A percentile compares a stretch with the other conserved stretches of the same genome.
phyloP scores from a whole-genome alignment of 2,329 filamentous ascomycete species.

The Alternaria conjuncta region DNA sequence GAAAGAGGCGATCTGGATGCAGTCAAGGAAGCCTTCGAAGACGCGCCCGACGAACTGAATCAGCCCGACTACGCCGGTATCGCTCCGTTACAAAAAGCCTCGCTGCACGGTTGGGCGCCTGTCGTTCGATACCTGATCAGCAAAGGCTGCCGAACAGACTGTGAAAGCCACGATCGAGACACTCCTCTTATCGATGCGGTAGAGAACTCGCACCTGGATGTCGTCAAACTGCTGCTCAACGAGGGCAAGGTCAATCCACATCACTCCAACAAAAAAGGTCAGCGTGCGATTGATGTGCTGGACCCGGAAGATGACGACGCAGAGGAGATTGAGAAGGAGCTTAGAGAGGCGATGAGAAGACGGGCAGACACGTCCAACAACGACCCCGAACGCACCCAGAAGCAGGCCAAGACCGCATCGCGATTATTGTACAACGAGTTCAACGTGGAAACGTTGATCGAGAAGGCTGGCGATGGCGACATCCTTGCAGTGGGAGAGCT shows the following conservation, averaged over 20 bases:
- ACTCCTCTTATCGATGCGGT: conserved; percentile 95
- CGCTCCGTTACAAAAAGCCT: conserved; percentile 90
- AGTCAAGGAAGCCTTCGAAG: conserved; percentile 75
- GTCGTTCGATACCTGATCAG: conserved; percentile 88
- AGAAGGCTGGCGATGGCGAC: conserved; percentile 57
- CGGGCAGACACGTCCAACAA: conserved; percentile 58
- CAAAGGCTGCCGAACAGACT: conserved; percentile 84
- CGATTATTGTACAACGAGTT: conserved; percentile 58
- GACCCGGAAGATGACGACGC: conserved; percentile 76
- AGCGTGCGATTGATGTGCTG: conserved; percentile 87
- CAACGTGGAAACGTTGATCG: conserved; percentile 56
- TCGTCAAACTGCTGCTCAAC: conserved; percentile 82
- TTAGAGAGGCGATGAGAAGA: conserved; percentile 63
- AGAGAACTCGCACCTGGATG: conserved; percentile 89
- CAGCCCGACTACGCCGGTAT: conserved; percentile 95
- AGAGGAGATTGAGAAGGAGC: conserved; percentile 78
- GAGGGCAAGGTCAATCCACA: conserved; percentile 86
- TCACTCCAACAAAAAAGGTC: conserved; percentile 87
- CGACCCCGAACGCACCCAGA: conserved; percentile 36
- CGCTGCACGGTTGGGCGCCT: conserved; percentile 82
- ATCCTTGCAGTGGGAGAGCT: conserved; percentile 57
- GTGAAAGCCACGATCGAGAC: conserved; percentile 75
- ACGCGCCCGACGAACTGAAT: conserved; percentile 87
- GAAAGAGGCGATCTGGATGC: conserved; percentile 81
- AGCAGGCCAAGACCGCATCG: conserved; percentile 47